Evolutionary conservation across 2,329 filamentous ascomycete genomes (phyloP).

Genomic region (Aspergillus pseudonomiae): DNA sequence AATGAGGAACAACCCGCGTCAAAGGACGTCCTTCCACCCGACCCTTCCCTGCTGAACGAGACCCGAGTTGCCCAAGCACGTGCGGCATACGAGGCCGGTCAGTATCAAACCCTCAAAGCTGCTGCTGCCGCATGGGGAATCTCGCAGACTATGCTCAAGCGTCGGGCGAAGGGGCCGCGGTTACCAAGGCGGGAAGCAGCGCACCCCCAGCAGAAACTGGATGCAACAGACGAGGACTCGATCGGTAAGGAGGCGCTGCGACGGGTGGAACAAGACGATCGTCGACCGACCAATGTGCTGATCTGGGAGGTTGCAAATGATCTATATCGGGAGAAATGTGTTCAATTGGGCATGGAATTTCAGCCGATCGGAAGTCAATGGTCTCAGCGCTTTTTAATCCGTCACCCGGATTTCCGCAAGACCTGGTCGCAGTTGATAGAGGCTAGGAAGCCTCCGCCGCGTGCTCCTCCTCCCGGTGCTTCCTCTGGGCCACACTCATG

Average conservation of each 20-base stretch:
- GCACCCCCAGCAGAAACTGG: not conserved
- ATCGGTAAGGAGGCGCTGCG: not conserved
- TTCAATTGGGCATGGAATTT: not conserved
- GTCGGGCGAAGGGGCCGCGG: not conserved
- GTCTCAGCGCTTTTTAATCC: not conserved
- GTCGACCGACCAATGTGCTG: not conserved
- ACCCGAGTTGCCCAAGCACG: not conserved
- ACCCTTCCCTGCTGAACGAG: not conserved
- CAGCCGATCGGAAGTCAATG: not conserved
- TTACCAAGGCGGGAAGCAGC: not conserved
- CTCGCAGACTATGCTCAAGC: not conserved
- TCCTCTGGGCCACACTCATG: not conserved
- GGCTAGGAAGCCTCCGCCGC: not conserved
- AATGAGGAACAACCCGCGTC: not conserved
- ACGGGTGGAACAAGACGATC: not conserved
- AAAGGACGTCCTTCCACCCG: not conserved
- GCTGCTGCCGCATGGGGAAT: not conserved
- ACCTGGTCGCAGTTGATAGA: not conserved
- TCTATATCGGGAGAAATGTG: not conserved
- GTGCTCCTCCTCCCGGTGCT: not conserved
- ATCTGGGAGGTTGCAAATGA: not conserved
- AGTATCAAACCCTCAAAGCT: not conserved
- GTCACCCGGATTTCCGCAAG: not conserved
- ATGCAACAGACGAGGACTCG: not conserved
- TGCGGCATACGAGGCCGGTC: not conserved